A percentile compares a stretch with the other conserved stretches of the same genome.
phyloP scores from a whole-genome alignment of 768 basidiomycete species.

The Termitomyces sp. region DNA sequence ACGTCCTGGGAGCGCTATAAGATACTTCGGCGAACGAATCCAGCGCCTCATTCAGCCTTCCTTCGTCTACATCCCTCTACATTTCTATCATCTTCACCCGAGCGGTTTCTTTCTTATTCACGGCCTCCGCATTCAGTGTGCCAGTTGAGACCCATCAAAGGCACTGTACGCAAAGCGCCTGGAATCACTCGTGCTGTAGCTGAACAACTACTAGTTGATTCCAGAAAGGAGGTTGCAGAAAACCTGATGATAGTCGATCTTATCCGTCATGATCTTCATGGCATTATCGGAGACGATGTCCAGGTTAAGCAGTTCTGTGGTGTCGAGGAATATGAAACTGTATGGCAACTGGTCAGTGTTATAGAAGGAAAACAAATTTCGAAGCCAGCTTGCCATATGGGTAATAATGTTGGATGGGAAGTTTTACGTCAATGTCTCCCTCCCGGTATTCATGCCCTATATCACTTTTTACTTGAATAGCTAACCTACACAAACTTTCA shows the following conservation, averaged over 20 bases:
- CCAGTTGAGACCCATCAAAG: slow-evolving; percentile 93
- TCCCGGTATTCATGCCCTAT: slow-evolving; percentile 51
- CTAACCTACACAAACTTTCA: slow-evolving; percentile 20
- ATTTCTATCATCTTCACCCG: slow-evolving; percentile 84
- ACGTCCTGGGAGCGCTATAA: slow-evolving; percentile 77
- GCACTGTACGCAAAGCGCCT: slow-evolving; percentile 74
- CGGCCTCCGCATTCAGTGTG: slow-evolving; percentile 58
- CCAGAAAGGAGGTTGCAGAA: slow-evolving; percentile 88
- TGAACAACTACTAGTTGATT: slow-evolving; percentile 57
- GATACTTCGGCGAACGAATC: slow-evolving; percentile 66
- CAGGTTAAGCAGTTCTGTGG: slow-evolving; percentile 78
- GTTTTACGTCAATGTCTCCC: slow-evolving; percentile 77
- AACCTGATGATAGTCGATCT: slow-evolving; percentile 99
- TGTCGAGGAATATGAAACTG: slow-evolving; percentile 89
- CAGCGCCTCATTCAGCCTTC: slow-evolving; percentile 85
- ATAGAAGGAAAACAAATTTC: slow-evolving; percentile 60
- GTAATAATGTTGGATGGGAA: slow-evolving; percentile 67
- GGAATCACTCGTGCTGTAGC: slow-evolving; percentile 58
- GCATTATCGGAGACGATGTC: slow-evolving; percentile 78
- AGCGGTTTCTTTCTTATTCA: slow-evolving; percentile 83
- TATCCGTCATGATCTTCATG: slow-evolving; percentile 88
- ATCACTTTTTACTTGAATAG: background rate
- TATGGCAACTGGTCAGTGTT: slow-evolving; percentile 94
- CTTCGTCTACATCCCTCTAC: slow-evolving; percentile 72
- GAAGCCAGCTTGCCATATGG: slow-evolving; percentile 24